Evolutionary conservation across 257 asterid genomes (phyloP).

Genomic region (Salvia rosmarinus): DNA sequence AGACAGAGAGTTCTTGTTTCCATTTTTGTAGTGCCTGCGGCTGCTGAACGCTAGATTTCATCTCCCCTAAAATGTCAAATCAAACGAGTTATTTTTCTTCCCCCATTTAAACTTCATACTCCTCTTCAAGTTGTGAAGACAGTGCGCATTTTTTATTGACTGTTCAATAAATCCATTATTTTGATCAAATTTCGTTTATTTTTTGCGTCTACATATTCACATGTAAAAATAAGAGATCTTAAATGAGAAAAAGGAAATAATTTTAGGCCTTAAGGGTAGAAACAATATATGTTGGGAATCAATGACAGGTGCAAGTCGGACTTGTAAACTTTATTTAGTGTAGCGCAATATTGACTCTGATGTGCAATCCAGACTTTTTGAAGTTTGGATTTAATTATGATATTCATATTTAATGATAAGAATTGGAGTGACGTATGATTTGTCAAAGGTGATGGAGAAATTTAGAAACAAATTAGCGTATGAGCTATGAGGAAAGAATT

Average conservation of each 20-base stretch:
- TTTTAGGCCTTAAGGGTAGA: no score
- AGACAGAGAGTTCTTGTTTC: background rate
- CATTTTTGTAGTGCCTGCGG: conserved; percentile 50
- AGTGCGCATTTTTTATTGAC: background rate
- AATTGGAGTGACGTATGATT: background rate
- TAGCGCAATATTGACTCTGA: no score
- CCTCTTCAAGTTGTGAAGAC: background rate
- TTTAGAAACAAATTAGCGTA: background rate
- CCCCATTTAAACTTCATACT: background rate
- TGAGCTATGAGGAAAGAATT: background rate
- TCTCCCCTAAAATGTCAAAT: background rate
- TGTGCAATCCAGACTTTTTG: no score
- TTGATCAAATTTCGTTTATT: background rate
- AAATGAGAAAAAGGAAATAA: no score
- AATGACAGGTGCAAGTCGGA: no score
- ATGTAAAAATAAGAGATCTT: no score
- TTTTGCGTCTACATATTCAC: no score
- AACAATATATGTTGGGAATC: no score
- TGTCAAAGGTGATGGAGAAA: background rate
- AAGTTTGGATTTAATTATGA: no score
- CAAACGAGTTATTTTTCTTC: background rate
- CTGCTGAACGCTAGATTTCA: conserved; percentile 22
- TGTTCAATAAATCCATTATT: background rate
- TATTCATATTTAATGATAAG: no score
- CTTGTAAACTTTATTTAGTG: no score